Base-by-base conservation (phyloP, 371 early-diverging fungal genomes). In the Rhizopus arrhizus region DNA sequence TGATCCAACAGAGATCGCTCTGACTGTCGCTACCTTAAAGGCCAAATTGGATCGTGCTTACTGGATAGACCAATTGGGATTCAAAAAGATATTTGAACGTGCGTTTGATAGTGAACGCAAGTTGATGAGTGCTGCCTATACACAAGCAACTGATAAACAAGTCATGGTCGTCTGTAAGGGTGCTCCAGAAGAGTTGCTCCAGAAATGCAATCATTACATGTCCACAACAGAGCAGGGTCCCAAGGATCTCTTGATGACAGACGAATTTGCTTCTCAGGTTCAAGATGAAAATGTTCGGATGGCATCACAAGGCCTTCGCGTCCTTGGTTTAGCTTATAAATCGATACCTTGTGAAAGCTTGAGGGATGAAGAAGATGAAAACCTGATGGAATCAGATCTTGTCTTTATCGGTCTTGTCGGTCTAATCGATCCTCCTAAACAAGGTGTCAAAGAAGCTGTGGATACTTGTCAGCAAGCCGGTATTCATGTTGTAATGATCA, bases 401-500 rank as follows among this genome's bases (percentile, higher is more conserved):
- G 69, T 70, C 0, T 96, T 96, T 75, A 74, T 96, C 28, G 97
- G 97, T 0, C 74, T 97, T 4, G 88, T 95, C 38, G 96, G 95
- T 22, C 80, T 98, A 43, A 90, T 92, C 56, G 99, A 96, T 72
- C 97, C 97, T 22, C 95, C 97, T 10, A 92, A 91, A 32, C 68
- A 81, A 22, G 91, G 90, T 64, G 86, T 88, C 0, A 68, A 83
- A 46, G 85, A 82, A 9, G 92, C 95, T 22, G 94, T 97, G 22
- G 79, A 81, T 57, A 85, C 85, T 52, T 95, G 97, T 65, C 89
- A 94, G 54, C 69, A 81, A 31, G 97, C 97, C 2, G 98, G 97
- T 46, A 95, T 98, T 69, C 80, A 84, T 40, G 94, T 95, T 11
- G 84, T 90, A 56, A 95, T 97, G 94, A 85, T 95, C 48, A 96